phyloP scores from a whole-genome alignment of 2,329 filamentous ascomycete genomes.

The Pseudonectria buxi region DNA sequence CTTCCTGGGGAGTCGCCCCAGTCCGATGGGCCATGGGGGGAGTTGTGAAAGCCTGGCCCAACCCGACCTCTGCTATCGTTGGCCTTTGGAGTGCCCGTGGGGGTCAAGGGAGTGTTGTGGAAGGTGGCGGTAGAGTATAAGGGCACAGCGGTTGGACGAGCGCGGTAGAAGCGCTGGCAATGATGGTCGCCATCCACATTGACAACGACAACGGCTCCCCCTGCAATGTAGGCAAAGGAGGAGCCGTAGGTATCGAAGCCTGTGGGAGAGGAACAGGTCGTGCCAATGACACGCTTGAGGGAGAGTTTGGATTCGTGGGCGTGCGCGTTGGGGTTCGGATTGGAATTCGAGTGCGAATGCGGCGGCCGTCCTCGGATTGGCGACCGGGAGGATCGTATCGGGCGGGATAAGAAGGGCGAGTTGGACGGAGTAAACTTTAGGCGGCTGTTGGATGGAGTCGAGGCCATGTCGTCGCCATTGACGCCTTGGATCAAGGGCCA shows the following conservation, averaged over 20 bases:
- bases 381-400: constrained; percentile 56
- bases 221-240: constrained; percentile 85
- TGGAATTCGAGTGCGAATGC: too few relatives aligned
- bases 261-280: constrained; percentile 76
- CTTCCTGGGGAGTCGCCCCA: constrained; percentile 57
- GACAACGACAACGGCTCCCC: constrained; percentile 86
- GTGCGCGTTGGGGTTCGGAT: neutral
- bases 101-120: constrained; percentile 43
- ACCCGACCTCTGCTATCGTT: constrained; percentile 56
- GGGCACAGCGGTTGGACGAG: constrained; percentile 70
- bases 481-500: constrained; percentile 18
- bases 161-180: constrained; percentile 84
- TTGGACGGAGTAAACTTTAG: constrained; percentile 70
- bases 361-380: constrained; percentile 44
- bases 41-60: constrained; percentile 41
- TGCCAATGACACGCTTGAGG: constrained; percentile 80
- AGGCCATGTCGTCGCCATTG: constrained; percentile 54
- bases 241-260: constrained; percentile 77
- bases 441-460: constrained; percentile 50
- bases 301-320: constrained; percentile 56
- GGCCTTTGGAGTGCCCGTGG: constrained; percentile 51
- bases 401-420: constrained; percentile 61
- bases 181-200: constrained; percentile 63
- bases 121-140: constrained; percentile 49
- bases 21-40: constrained; percentile 38